Base-by-base conservation (phyloP, 371 early-diverging fungal genomes). In the Haplosporangium sp. region DNA sequence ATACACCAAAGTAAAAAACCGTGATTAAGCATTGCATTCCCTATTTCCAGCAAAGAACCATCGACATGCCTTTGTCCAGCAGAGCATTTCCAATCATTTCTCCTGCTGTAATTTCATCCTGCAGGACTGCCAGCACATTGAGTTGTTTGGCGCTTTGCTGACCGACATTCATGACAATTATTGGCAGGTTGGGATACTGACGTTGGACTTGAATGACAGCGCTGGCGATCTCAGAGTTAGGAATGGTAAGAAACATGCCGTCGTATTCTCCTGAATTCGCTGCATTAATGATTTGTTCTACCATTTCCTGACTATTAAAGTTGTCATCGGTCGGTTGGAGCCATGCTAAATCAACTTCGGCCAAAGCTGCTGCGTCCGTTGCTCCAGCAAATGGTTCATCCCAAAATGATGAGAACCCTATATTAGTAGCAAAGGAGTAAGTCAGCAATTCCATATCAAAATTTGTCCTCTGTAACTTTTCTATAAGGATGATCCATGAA, bases 81-180 rank as follows among this genome's bases (percentile, higher is more conserved):
- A 86, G 62, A 10, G 84, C 69, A 38, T 69, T 55, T 13, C 84
- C 86, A 8, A 86, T 55, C 43, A 79, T 56, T 14, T 69, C 61
- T 6, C 83, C 85, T 3, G 84, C 83, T 20, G 70, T 74, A 0
- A 75, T 52, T 50, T 86, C 83, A 40, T 83, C 74, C 69, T 85
- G 85, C 12, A 86, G 56, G 10, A 86, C 83, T 0, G 85, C 56
- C 36, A 85, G 63, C 6, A 84, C 51, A 13, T 83, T 82, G 5
- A 83, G 65, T 21, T 69, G 55, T 29, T 46, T 55, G 2, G 86
- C 86, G 42, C 75, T 82, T 20, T 82, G 69, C 10, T 74, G 59
- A 0, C 86, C 86, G 0, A 82, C 73, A 57, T 86, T 85, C 42
- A 83, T 79, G 4, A 85, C 84, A 13, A 86, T 81, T 12, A 86